Base-by-base conservation (phyloP, 1,284 basidiomycete genomes). In the Hymenochaete sp. region DNA sequence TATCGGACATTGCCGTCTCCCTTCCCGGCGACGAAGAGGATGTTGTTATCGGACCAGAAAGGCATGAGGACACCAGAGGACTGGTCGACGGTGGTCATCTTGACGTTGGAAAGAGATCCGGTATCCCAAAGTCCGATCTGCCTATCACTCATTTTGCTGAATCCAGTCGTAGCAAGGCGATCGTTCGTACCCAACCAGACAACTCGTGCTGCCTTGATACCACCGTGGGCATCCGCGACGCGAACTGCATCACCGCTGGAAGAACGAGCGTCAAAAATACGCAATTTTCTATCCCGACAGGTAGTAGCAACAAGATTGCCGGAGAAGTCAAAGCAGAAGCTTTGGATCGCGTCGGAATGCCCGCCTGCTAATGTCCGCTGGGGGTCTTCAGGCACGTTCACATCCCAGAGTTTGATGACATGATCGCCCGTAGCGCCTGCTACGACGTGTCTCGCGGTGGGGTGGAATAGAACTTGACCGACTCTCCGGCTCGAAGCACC, bases 11-110 rank as follows among this genome's bases (percentile, higher is more conserved):
- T 96, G 22, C 92, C 93, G 58, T 96, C 93, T 33, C 84, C 85
- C 59, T 88, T 87, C 42, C 84, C 84, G 59, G 82, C 92, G 50
- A 98, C 75, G 78, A 97, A 97, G 49, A 97, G 70, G 47, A 98
- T 82, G 52, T 89, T 84, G 65, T 95, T 96, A 55, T 97, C 93
- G 38, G 79, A 82, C 81, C 90, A 98, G 79, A 95, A 97, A 1
- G 95, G 95, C 91, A 98, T 97, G 43, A 96, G 65, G 31, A 97
- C 90, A 40, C 95, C 93, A 19, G 90, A 79, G 45, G 83, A 86
- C 62, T 92, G 89, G 64, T 96, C 93, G 51, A 95, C 71, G 18
- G 71, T 74, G 45, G 79, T 68, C 48, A 78, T 89, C 67, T 91
- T 91, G 54, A 92, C 56, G 59, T 78, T 87, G 38, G 61, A 68